Conservation (phyloP, 176 grass and related monocot genomes). For the Bromus sterilis region DNA sequence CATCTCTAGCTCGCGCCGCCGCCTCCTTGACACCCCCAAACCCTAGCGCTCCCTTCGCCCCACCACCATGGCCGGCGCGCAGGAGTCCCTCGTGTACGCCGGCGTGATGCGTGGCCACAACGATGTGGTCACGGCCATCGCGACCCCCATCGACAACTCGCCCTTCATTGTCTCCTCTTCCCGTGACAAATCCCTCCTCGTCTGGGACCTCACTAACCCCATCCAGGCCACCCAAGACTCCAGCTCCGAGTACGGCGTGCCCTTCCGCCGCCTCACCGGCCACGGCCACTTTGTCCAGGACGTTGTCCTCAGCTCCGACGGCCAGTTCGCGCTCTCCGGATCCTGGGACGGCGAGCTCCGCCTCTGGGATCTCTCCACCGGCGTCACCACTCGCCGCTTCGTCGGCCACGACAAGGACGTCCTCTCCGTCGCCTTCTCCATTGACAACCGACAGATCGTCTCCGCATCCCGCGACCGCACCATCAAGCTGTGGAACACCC, state of each 20-base stretch:
- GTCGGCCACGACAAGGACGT: conserved; percentile 87
- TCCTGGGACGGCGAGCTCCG: conserved; percentile 94
- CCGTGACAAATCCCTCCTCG: conserved; percentile 88
- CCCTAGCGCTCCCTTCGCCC: background rate
- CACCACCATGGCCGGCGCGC: conserved; percentile 41
- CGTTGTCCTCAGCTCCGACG: conserved; percentile 77
- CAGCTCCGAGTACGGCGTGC: conserved; percentile 50
- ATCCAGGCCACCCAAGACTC: conserved; percentile 14
- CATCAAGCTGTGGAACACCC: conserved; percentile 97
- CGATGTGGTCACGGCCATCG: conserved; percentile 74
- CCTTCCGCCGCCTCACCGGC: conserved; percentile 79
- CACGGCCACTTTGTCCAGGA: conserved; percentile 93
- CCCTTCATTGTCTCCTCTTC: conserved; percentile 83
- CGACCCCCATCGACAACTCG: conserved; percentile 71
- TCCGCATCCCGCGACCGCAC: conserved; percentile 79
- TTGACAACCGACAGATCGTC: conserved; percentile 92
- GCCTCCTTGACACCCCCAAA: background rate
- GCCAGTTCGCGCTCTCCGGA: conserved; percentile 80
- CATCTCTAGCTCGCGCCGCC: conserved; percentile 6
- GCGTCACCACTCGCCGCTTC: conserved; percentile 68
- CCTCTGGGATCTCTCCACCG: conserved; percentile 73
- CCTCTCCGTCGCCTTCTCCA: conserved; percentile 84
- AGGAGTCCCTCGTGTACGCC: conserved; percentile 62
- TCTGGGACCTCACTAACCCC: conserved; percentile 73
- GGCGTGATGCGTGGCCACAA: conserved; percentile 77